These are phyloP conservation scores for Arabidopsis hybrid DNA, from an alignment of 441 rosid species.

Conservation along the genomic window DNA sequence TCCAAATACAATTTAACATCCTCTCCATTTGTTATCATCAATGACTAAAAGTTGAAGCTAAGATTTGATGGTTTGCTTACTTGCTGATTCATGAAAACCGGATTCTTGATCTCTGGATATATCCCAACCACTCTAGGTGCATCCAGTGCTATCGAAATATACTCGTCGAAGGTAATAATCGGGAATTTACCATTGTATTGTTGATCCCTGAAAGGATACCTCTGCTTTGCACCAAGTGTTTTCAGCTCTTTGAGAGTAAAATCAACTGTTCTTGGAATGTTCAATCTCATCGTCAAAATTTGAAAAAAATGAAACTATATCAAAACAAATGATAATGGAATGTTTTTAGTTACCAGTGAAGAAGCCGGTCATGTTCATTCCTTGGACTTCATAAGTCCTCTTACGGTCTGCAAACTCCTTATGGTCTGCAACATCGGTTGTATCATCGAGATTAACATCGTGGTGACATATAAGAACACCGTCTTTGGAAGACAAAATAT, in stretches of 20 bases:
- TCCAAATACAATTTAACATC: not conserved
- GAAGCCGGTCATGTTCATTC: constrained; percentile 74
- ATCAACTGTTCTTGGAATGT: constrained; percentile 66
- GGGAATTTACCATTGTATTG: constrained; percentile 81
- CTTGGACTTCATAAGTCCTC: constrained; percentile 85
- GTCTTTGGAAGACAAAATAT: constrained; percentile 82
- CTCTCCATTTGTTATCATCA: constrained; percentile 2
- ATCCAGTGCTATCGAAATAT: constrained; percentile 85
- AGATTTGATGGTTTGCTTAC: constrained; percentile 50
- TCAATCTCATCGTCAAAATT: not conserved
- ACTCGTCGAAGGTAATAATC: constrained; percentile 91
- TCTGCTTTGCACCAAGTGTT: constrained; percentile 75
- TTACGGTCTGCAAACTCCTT: constrained; percentile 83
- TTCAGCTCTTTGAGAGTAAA: constrained; percentile 80
- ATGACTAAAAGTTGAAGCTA: constrained; percentile 9
- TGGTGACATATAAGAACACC: constrained; percentile 90
- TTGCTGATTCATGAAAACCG: constrained; percentile 79
- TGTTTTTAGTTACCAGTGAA: constrained; percentile 62
- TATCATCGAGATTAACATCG: constrained; percentile 79
- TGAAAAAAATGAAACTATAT: not conserved
- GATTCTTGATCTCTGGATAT: constrained; percentile 96
- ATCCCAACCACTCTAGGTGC: constrained; percentile 93
- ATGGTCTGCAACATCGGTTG: constrained; percentile 74
- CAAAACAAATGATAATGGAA: not conserved
- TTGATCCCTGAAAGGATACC: constrained; percentile 81